Evolutionary conservation across 176 grass and related monocot genomes (phyloP).

Genomic region (Musa acuminata): DNA sequence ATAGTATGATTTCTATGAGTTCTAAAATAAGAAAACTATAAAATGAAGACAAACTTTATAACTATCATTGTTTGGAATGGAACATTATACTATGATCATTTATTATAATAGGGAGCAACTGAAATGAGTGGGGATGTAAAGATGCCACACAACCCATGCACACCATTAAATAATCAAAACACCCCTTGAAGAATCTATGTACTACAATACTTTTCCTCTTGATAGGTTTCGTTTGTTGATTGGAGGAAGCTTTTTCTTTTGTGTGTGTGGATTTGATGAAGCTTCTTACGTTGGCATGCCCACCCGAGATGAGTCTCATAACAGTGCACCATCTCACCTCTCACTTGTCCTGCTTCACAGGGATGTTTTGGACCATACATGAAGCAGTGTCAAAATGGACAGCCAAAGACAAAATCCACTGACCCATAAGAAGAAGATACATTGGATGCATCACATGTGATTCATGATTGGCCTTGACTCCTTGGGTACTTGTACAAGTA

Average conservation of each 20-base stretch:
- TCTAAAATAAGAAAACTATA: too few relatives aligned
- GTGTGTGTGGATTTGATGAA: constrained; percentile 2
- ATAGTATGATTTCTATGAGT: too few relatives aligned
- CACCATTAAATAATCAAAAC: background rate
- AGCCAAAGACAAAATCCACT: background rate
- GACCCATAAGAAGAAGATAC: background rate
- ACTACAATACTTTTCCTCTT: background rate
- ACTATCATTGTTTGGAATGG: background rate
- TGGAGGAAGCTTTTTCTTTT: too few relatives aligned
- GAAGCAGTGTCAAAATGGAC: background rate
- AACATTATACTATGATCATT: too few relatives aligned
- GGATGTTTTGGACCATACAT: background rate
- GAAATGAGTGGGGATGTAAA: background rate
- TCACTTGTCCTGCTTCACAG: background rate
- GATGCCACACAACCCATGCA: background rate
- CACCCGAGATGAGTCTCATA: background rate
- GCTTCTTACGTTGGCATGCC: background rate
- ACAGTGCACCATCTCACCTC: background rate
- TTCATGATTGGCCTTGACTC: constrained; percentile 9
- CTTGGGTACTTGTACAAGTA: background rate
- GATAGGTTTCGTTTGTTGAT: constrained; percentile 8
- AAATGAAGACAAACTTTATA: background rate
- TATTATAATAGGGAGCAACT: background rate
- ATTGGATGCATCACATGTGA: background rate
- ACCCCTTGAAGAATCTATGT: background rate